Evolutionary conservation across 2,329 filamentous ascomycete genomes (phyloP).

Genomic region (Lizonia empirigonia): DNA sequence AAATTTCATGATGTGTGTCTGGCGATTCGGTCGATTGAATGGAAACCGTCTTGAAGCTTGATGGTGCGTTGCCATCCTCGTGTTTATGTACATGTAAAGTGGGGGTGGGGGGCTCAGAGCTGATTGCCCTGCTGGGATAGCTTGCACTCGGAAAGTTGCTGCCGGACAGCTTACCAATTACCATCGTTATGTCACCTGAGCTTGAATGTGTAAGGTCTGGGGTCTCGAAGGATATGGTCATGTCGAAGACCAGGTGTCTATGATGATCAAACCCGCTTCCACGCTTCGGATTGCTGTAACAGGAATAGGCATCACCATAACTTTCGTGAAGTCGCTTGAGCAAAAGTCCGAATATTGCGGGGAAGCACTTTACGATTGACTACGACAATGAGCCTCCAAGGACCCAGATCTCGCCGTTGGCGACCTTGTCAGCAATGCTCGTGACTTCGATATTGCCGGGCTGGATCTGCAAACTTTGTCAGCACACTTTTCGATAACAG

Average conservation of each 20-base stretch:
- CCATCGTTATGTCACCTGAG: background rate
- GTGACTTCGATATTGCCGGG: slow-evolving; percentile 81
- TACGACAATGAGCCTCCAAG: slow-evolving; percentile 61
- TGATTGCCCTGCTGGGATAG: slow-evolving; percentile 15
- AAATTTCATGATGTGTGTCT: slow-evolving; percentile 32
- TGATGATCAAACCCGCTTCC: background rate
- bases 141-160: slow-evolving; percentile 9
- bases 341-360: background rate
- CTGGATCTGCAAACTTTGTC: slow-evolving; percentile 62
- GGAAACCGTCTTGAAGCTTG: background rate
- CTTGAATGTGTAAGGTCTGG: slow-evolving; percentile 2
- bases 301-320: background rate
- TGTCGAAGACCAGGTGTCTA: background rate
- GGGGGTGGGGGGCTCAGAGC: slow-evolving; percentile 13
- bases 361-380: background rate
- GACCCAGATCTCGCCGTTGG: slow-evolving; percentile 90
- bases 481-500: slow-evolving; percentile 2
- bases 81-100: slow-evolving; percentile 16
- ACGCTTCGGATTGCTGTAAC: background rate
- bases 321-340: background rate
- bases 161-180: slow-evolving; percentile 16
- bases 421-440: slow-evolving; percentile 73
- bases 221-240: slow-evolving; percentile 3
- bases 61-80: background rate
- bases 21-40: background rate